Evolutionary conservation across 2,329 filamentous ascomycete species (phyloP).

Genomic region (Colletotrichum eremochloae): DNA sequence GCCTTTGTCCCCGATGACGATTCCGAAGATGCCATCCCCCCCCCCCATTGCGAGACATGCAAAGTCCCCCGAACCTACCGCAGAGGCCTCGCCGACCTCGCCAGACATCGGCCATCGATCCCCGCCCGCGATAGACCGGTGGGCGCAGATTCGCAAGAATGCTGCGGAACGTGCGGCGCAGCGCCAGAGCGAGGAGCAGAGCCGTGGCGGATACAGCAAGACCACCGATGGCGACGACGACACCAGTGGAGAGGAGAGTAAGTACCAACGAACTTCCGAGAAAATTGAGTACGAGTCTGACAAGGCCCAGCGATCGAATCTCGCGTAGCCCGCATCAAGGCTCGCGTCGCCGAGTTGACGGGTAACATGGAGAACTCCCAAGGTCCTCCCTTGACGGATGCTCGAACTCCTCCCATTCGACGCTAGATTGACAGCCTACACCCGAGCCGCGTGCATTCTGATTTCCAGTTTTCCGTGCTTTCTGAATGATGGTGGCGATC

Average conservation of each 20-base stretch:
- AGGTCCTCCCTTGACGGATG: slow-evolving; percentile 49
- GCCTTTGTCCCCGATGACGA: slow-evolving; percentile 79
- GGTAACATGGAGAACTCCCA: slow-evolving; percentile 78
- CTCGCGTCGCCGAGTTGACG: slow-evolving; percentile 93
- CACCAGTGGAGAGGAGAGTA: slow-evolving; percentile 95
- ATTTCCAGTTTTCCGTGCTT: not conserved
- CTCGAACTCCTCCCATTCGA: slow-evolving; percentile 32
- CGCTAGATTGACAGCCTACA: slow-evolving; percentile 26
- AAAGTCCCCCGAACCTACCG: slow-evolving; percentile 46
- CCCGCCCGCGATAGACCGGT: slow-evolving; percentile 77
- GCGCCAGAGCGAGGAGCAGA: slow-evolving; percentile 75
- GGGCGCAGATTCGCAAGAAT: slow-evolving; percentile 97
- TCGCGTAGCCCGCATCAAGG: slow-evolving; percentile 96
- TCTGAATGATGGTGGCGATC: slow-evolving; percentile 20
- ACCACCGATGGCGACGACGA: slow-evolving; percentile 80
- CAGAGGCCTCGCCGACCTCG: slow-evolving; percentile 46
- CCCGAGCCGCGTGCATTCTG: not conserved
- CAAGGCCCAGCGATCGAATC: slow-evolving; percentile 85
- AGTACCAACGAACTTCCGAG: slow-evolving; percentile 56
- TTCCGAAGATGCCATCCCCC: slow-evolving; percentile 63
- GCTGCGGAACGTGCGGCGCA: slow-evolving; percentile 83
- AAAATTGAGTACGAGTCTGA: slow-evolving; percentile 43
- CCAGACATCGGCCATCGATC: slow-evolving; percentile 47
- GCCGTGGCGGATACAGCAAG: slow-evolving; percentile 68
- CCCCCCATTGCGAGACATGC: slow-evolving; percentile 64